Base-by-base conservation (phyloP, 805 yeast species). In the Wickerhamiella slavikovae region DNA sequence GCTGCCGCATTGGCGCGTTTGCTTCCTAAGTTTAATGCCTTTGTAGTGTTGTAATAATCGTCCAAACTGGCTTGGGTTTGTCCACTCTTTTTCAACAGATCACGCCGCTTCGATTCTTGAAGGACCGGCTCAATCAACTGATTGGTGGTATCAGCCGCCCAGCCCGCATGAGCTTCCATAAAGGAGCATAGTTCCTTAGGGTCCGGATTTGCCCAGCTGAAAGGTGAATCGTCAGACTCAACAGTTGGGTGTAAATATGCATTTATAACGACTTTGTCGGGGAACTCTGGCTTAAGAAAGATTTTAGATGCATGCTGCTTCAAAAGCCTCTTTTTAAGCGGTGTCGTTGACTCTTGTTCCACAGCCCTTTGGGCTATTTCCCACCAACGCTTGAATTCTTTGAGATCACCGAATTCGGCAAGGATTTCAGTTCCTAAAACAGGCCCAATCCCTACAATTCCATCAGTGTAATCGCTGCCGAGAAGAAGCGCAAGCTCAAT, bases 381-480 rank as follows among this genome's bases (percentile, higher is more conserved):
- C 74, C 64, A 68, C 80, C 85, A 77, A 38, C 43, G 39, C 17
- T 52, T 62, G 57, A 58, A 67, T 32, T 35, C 34, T 7, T 17
- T 22, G 26, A 54, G 35, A 2, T 48, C 56, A 48, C 68, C 71
- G 52, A 85, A 89, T 41, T 83, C 92, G 0, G 92, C 93, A 21
- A 89, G 43, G 13, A 89, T 66, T 48, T 89, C 95, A 68, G 80
- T 68, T 0, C 93, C 89, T 13, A 73, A 62, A 1, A 89, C 96
- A 0, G 94, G 94, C 1, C 99, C 99, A 35, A 89, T 64, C 2
- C 96, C 93, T 34, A 77, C 73, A 21, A 89, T 52, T 0, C 99
- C 99, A 30, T 73, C 78, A 0, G 98, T 83, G 47, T 89, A 89
- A 53, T 89, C 98, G 49, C 94, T 79, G 1, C 99, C 99, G 14